Base-by-base conservation (phyloP, 345 rosid species). In the Hibiscus tridactylites region DNA sequence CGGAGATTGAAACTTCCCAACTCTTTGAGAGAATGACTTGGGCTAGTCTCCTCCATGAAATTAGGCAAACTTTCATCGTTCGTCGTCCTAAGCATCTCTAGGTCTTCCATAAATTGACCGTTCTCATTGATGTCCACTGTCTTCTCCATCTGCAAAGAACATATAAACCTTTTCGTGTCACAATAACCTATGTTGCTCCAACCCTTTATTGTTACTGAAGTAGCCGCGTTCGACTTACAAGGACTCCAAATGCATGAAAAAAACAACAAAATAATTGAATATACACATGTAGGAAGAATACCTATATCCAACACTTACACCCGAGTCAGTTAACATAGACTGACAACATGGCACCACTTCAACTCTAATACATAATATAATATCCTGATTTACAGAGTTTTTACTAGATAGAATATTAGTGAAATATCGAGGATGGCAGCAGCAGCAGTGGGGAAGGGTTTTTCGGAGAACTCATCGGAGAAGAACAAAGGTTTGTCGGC, bases 71-170 rank as follows among this genome's bases (percentile, higher is more conserved):
- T 81, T 65, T 89, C 92, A 71, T 57, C 31, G 4, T 21, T 57
- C 5, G 61, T 24, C 6, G 31, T 75, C 78, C 90, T 82, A 50
- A 94, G 87, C 97, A 90, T 82, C 79, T 94, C 91, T 49, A 94
- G 73, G 75, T 94, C 96, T 86, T 91, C 84, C 91, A 94, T 80
- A 77, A 90, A 88, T 65, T 76, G 84, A 75, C 91, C 77, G 71
- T 84, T 89, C 82, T 87, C 96, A 21, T 90, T 88, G 73, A 94
- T 94, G 33, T 88, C 95, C 60, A 94, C 98, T 0, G 95, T 94
- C 83, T 88, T 94, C 75, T 94, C 96, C 92, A 94, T 88, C 98
- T 94, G 91, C 74, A 80, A 7, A 71, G 15, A 71, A 19, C 71
- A 3, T 31, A 75, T 53, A 31, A 69, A 12, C n/a, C 26, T 68